A percentile compares a stretch with the other conserved stretches of the same genome.
Conservation (phyloP, 2,329 filamentous ascomycete genomes). For the Paecilomyces niveus region DNA sequence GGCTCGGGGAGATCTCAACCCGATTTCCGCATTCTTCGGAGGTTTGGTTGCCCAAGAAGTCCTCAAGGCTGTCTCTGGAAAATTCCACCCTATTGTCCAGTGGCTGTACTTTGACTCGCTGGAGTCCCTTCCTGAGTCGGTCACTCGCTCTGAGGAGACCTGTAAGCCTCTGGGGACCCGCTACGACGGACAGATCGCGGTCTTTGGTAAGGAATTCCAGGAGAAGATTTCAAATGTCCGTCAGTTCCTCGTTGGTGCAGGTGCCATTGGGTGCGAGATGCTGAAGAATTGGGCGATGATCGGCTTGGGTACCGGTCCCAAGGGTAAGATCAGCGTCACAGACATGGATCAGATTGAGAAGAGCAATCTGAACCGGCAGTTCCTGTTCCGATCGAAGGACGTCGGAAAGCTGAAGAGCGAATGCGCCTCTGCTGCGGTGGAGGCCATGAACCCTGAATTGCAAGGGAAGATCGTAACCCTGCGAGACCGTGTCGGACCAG, state of each 20-base stretch:
- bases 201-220: slow-evolving; percentile 90
- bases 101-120: slow-evolving; percentile 97
- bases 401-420: slow-evolving; percentile 97
- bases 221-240: slow-evolving; percentile 86
- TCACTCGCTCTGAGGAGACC: slow-evolving; percentile 70
- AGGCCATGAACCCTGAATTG: slow-evolving; percentile 92
- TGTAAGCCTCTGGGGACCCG: slow-evolving; percentile 80
- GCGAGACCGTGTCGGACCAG: slow-evolving; percentile 81
- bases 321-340: slow-evolving; percentile 85
- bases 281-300: slow-evolving; percentile 99
- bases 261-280: slow-evolving; percentile 98
- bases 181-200: slow-evolving; percentile 95
- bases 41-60: slow-evolving; percentile 91
- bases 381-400: slow-evolving; percentile 87
- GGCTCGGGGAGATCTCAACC: slow-evolving; percentile 79
- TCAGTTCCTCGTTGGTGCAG: slow-evolving; percentile 91
- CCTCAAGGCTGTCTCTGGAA: slow-evolving; percentile 92
- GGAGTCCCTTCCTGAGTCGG: slow-evolving; percentile 79
- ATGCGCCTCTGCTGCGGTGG: slow-evolving; percentile 79
- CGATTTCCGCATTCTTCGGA: slow-evolving; percentile 92
- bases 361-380: slow-evolving; percentile 96
- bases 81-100: slow-evolving; percentile 92
- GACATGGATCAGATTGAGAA: slow-evolving; percentile 99
- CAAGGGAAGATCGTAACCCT: slow-evolving; percentile 76
- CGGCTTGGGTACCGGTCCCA: slow-evolving; percentile 78